Conservation (phyloP, 345 rosid species). For the Gossypium turneri region DNA sequence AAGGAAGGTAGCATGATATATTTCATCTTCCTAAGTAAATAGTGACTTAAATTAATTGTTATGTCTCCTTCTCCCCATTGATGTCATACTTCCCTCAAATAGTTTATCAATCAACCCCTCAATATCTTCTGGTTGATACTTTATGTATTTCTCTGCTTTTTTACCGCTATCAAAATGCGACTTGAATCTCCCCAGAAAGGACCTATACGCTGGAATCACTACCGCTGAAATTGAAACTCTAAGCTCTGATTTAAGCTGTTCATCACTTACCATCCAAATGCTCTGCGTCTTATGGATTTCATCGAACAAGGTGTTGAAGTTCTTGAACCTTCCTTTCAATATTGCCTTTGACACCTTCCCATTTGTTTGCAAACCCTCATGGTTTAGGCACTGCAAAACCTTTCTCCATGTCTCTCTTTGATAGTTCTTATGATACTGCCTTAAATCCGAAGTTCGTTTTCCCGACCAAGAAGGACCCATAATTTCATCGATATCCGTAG, state of each 20-base stretch:
- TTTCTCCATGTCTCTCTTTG: conserved; percentile 84
- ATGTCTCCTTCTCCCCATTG: conserved; percentile 45
- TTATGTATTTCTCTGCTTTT: conserved; percentile 68
- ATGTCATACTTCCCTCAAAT: conserved; percentile 63
- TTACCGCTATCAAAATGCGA: conserved; percentile 55
- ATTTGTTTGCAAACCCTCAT: conserved; percentile 57
- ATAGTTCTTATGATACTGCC: conserved; percentile 73
- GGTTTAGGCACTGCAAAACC: conserved; percentile 55
- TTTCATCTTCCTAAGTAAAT: too few species aligned
- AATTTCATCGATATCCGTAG: conserved; percentile 56
- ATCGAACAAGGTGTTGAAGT: conserved; percentile 69
- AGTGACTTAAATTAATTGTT: background rate
- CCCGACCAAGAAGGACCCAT: conserved; percentile 61
- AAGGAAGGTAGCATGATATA: too few species aligned
- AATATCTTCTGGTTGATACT: conserved; percentile 84
- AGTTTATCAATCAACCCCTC: conserved; percentile 66
- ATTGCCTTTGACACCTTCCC: conserved; percentile 64
- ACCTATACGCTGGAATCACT: conserved; percentile 84
- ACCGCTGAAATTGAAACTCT: conserved; percentile 74
- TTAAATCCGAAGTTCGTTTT: conserved; percentile 59
- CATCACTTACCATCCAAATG: conserved; percentile 85
- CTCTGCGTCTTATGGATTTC: conserved; percentile 85
- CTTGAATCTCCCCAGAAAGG: conserved; percentile 66
- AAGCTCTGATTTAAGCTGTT: conserved; percentile 88
- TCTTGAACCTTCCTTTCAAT: conserved; percentile 74